Evolutionary conservation across 495 filamentous ascomycete species (phyloP), one percentile per base, ranked within the genome.

Genomic region (Cercophora samala): DNA sequence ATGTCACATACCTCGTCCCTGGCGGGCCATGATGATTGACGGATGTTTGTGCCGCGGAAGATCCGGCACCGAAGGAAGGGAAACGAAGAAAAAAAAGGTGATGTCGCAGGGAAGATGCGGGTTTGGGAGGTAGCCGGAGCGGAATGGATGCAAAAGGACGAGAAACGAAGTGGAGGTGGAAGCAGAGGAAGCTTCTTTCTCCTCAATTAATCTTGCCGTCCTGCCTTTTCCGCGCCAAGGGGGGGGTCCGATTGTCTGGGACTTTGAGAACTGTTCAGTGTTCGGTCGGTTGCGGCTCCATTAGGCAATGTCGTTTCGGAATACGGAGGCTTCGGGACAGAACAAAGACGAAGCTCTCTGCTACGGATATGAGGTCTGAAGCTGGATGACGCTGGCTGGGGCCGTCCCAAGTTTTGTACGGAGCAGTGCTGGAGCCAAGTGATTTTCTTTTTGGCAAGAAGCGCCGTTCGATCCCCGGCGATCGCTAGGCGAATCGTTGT

Each of bases 1-100:
- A 64, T 70, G 64, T 63, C 65, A 79, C 82, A 76, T 70, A 85
- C 82, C 81, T 74, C 82, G 80, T 46, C 37, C 37, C 81, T 79
- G 82, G 67, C 80, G 79, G 64, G 69, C 79, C 77, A 80, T 70
- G 54, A 62, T 64, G 68, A 8, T 5, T 29, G 26, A 46, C 37
- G 37, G 15, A 46, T 46, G 37, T 46, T 46, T 46, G 37, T 46
- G 37, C 37, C 37, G 37, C 13, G 37, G 37, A 46, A 46, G 8
- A 8, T 29, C 37, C 37, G 37, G 37, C 37, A 46, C 37, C 37
- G 37, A 46, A 46, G 5, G 37, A 18, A 46, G 37, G 37, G 37
- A 46, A 46, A 46, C 37, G 37, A 46, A 29, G 8, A 46, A 46
- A 46, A 29, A 29, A 46, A 46, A 46, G 37, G 37, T 11, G 37